phyloP scores from a whole-genome alignment of 2,329 filamentous ascomycete species.

The Ophiostoma novo-ulmi region DNA sequence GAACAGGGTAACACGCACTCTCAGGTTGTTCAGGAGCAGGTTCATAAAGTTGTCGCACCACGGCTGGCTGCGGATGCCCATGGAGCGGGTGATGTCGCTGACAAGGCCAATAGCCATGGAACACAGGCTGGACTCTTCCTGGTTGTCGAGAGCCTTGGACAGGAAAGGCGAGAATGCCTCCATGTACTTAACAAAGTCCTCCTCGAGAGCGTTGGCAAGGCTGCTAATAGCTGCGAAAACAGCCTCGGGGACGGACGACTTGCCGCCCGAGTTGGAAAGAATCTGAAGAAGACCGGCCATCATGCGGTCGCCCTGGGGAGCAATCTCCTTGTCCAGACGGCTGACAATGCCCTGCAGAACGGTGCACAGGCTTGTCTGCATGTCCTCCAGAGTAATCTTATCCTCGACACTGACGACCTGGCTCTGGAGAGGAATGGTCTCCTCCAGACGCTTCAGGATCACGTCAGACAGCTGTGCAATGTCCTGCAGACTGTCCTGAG shows the following conservation, averaged over 20 bases:
- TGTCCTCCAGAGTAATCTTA: slow-evolving; percentile 90
- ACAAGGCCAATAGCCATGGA: slow-evolving; percentile 96
- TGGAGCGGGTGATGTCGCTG: slow-evolving; percentile 88
- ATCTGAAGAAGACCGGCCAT: slow-evolving; percentile 86
- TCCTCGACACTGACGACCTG: slow-evolving; percentile 98
- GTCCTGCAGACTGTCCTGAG: slow-evolving; percentile 74
- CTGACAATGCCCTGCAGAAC: slow-evolving; percentile 89
- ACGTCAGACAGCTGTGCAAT: slow-evolving; percentile 81
- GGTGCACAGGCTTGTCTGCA: slow-evolving; percentile 91
- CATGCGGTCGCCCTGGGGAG: slow-evolving; percentile 84
- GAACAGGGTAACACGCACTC: slow-evolving; percentile 11
- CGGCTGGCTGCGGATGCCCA: slow-evolving; percentile 85
- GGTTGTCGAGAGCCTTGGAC: slow-evolving; percentile 89
- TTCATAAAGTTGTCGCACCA: slow-evolving; percentile 99
- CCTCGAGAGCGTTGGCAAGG: slow-evolving; percentile 85
- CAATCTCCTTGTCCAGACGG: slow-evolving; percentile 84
- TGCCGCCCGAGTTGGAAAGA: slow-evolving; percentile 68
- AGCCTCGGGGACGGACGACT: slow-evolving; percentile 91
- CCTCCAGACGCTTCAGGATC: slow-evolving; percentile 83
- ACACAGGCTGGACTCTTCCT: slow-evolving; percentile 90
- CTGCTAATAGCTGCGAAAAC: slow-evolving; percentile 88
- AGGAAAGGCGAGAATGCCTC: slow-evolving; percentile 87
- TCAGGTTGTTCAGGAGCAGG: slow-evolving; percentile 82
- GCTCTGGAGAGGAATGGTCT: slow-evolving; percentile 79
- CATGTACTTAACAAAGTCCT: slow-evolving; percentile 96